These are phyloP conservation scores for Mucor saturninus DNA, from an alignment of 371 early-diverging fungal species.

Conservation along the genomic window DNA sequence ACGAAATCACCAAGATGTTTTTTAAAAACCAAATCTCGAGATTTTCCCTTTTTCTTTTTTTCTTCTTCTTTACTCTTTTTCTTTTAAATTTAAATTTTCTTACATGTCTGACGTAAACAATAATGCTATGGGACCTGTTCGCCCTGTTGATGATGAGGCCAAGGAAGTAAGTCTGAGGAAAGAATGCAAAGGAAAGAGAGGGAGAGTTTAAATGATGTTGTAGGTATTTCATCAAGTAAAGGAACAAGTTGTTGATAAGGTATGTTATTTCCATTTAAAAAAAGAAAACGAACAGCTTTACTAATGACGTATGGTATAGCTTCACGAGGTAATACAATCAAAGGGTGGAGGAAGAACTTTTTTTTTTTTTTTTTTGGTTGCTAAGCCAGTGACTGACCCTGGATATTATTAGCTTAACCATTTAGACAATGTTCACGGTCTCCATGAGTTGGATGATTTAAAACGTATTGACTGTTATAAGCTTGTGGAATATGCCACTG, in stretches of 20 bases:
- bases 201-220: background rate
- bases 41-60: background rate
- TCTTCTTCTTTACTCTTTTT: background rate
- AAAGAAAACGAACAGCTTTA: background rate
- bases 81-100: background rate
- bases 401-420: conserved; percentile 36
- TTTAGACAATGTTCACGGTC: conserved; percentile 48
- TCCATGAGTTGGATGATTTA: conserved; percentile 56
- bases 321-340: conserved; percentile 30
- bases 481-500: conserved; percentile 51
- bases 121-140: conserved; percentile 54
- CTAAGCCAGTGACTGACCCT: background rate
- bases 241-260: conserved; percentile 40
- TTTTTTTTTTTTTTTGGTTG: background rate
- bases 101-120: conserved; percentile 55
- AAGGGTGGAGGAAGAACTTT: no score
- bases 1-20: no score
- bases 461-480: conserved; percentile 50
- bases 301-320: conserved; percentile 11
- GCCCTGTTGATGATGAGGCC: conserved; percentile 49
- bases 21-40: background rate
- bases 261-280: conserved; percentile 13
- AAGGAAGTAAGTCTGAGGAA: conserved; percentile 34
- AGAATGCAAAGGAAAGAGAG: background rate
- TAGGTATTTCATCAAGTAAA: conserved; percentile 51